A percentile compares a stretch with the other conserved stretches of the same genome.
Conservation (phyloP, 2,329 filamentous ascomycete species). For the Dactylellina cionopaga region DNA sequence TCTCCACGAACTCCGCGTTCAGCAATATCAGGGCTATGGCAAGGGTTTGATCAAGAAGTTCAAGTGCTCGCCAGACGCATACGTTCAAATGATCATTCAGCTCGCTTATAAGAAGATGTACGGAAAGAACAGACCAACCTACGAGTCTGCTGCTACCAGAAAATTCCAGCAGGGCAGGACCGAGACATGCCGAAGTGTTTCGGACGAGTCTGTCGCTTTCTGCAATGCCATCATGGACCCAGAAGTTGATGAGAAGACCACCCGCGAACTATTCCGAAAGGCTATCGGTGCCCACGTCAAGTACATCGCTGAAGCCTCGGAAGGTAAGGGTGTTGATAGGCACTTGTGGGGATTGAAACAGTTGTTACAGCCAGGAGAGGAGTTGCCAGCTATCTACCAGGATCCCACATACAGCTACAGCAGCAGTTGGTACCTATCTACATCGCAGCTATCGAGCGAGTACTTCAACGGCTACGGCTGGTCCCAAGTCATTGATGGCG, state of each 20-base stretch:
- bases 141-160: constrained; percentile 93
- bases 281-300: constrained; percentile 84
- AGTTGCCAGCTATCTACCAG: constrained; percentile 81
- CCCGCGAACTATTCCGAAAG: constrained; percentile 79
- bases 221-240: constrained; percentile 85
- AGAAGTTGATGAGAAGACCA: constrained; percentile 70
- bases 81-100: constrained; percentile 98
- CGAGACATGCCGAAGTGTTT: constrained; percentile 92
- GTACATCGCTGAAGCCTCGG: constrained; percentile 88
- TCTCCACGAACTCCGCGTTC: constrained; percentile 88
- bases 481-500: constrained; percentile 95
- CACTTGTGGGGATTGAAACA: constrained; percentile 98
- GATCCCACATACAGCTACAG: constrained; percentile 89
- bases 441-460: constrained; percentile 89
- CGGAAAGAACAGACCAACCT: constrained; percentile 95
- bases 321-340: constrained; percentile 92
- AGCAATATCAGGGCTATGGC: constrained; percentile 96
- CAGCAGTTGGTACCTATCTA: constrained; percentile 86
- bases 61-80: constrained; percentile 96
- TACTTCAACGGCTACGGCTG: constrained; percentile 99
- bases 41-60: constrained; percentile 99
- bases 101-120: constrained; percentile 99
- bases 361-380: constrained; percentile 80
- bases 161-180: constrained; percentile 97
- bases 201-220: constrained; percentile 89